Conservation (phyloP, 805 yeast species). For the Metschnikowia hibisci region DNA sequence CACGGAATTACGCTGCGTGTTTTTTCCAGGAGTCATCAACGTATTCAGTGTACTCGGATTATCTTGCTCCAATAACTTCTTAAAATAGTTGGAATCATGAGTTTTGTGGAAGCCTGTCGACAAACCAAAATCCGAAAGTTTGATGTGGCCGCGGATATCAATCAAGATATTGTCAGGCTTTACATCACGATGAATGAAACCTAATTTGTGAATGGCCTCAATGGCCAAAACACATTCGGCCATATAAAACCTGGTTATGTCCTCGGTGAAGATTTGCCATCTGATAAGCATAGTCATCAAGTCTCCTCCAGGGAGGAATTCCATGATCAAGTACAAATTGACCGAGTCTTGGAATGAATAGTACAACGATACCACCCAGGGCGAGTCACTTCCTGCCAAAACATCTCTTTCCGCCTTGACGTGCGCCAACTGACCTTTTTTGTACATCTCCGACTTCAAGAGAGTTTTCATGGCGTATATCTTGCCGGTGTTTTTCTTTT, state of each 20-base stretch:
- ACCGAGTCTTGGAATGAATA: constrained; percentile 79
- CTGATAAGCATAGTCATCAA: constrained; percentile 93
- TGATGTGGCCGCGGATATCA: constrained; percentile 71
- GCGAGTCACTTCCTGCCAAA: constrained; percentile 82
- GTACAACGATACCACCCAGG: constrained; percentile 82
- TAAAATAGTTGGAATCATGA: constrained; percentile 83
- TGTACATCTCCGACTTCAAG: constrained; percentile 87
- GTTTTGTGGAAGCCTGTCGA: constrained; percentile 92
- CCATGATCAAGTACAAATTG: constrained; percentile 76
- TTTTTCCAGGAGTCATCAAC: constrained; percentile 18
- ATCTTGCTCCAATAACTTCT: constrained; percentile 69
- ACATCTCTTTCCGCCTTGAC: constrained; percentile 96
- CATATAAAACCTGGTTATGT: constrained; percentile 87
- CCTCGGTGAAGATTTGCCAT: constrained; percentile 92
- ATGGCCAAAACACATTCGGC: constrained; percentile 95
- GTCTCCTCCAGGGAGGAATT: constrained; percentile 74
- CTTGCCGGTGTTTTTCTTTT: constrained; percentile 86
- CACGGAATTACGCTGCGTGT: constrained; percentile 59
- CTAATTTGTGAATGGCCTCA: constrained; percentile 88
- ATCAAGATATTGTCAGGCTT: constrained; percentile 94
- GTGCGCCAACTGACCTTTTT: constrained; percentile 90
- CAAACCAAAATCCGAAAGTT: constrained; percentile 71
- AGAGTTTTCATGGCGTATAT: constrained; percentile 93
- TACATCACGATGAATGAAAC: constrained; percentile 94
- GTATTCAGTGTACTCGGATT: constrained; percentile 28